Conservation (phyloP, 139 green algal species). For the Chlamydomonas sp. region DNA sequence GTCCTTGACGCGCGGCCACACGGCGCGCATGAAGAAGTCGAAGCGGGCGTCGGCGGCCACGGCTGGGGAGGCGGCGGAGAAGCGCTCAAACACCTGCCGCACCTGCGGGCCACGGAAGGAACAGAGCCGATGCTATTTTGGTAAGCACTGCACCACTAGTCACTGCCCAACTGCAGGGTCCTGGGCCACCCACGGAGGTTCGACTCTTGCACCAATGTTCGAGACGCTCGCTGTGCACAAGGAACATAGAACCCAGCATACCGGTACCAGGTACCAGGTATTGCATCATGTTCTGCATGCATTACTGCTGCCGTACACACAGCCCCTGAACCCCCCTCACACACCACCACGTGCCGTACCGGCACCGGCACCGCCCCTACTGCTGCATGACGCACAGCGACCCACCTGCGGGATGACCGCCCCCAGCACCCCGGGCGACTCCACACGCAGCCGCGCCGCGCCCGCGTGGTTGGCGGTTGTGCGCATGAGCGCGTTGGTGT, state of each 20-base stretch:
- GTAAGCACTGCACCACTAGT: background rate
- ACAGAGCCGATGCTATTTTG: background rate
- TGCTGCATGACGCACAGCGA: background rate
- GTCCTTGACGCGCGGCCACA: conserved; percentile 86
- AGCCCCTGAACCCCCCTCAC: too few species aligned
- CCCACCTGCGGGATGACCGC: conserved; percentile 78
- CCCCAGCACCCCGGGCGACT: conserved; percentile 76
- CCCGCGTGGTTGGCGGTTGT: conserved; percentile 70
- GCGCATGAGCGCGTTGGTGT: conserved; percentile 82
- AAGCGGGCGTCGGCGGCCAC: conserved; percentile 80
- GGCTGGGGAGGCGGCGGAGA: conserved; percentile 53
- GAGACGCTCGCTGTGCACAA: too few species aligned
- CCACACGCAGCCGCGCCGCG: conserved; percentile 48
- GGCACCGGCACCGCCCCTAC: background rate
- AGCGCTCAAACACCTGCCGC: conserved; percentile 91
- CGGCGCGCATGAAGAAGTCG: conserved; percentile 79
- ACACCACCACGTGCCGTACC: too few species aligned
- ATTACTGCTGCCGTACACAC: too few species aligned
- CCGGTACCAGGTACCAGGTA: too few species aligned
- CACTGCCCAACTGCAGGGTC: background rate
- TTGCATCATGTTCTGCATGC: too few species aligned
- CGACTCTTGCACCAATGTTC: too few species aligned
- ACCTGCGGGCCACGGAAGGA: conserved; percentile 45
- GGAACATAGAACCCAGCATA: too few species aligned
- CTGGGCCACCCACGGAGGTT: too few species aligned